Base-by-base conservation (phyloP, 805 yeast species). In the Kazachstania psychrophila region DNA sequence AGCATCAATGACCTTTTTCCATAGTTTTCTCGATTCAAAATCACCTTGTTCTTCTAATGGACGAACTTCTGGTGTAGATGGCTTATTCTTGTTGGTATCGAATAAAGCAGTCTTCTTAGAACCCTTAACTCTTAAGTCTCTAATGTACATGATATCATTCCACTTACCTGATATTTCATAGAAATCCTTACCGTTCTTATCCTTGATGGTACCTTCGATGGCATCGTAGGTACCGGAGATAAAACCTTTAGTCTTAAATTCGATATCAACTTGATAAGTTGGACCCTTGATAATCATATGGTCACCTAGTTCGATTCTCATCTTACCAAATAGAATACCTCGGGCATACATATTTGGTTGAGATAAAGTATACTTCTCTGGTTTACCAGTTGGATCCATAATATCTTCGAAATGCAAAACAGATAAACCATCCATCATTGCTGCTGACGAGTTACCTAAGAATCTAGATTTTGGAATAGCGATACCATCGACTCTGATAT, bases 341-440 rank as follows among this genome's bases (percentile, higher is more conserved):
- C 97, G 72, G 8, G 94, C 95, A 49, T 92, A 92, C 65, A 89
- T 77, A 56, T 92, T 92, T 41, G 98, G 98, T 60, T 92, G 97
- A n/a, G 87, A 79, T 55, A 92, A 66, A 9, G 79, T 72, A 61
- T 87, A 92, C 37, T 68, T 67, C 56, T 89, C 98, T 5, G 75
- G 70, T 4, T 56, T 45, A 2, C 69, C 69, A 25, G 62, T 45
- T n/a, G 58, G 45, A 45, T 75, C 75, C 26, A 58, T 57, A 18
- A 72, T 66, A 48, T 82, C 81, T 32, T 77, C 66, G 42, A 89
- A 73, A 28, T 82, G 73, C 14, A 88, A 61, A 33, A 73, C 76
- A 1, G 85, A 89, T 39, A 72, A 54, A 15, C 98, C 98, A 49
- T 88, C 95, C 98, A 92, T 92, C 58, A 92, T 75, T 1, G 95